A percentile compares a stretch with the other conserved stretches of the same genome.
These are phyloP conservation scores for Punica granatum DNA, from an alignment of 345 rosid species.

Conservation along the genomic window DNA sequence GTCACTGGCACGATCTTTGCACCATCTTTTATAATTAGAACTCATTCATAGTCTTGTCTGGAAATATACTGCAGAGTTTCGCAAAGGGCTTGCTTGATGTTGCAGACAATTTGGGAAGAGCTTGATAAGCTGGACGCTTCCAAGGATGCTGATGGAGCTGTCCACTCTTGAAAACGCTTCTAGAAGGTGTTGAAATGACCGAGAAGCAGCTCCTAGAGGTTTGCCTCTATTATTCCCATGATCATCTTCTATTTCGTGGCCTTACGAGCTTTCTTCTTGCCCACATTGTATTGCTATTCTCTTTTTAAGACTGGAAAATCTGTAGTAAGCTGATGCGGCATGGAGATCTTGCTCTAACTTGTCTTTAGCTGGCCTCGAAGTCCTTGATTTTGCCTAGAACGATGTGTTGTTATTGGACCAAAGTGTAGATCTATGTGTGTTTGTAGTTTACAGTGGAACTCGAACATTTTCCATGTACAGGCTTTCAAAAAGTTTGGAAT, in stretches of 20 bases:
- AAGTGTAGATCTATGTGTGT: neutral
- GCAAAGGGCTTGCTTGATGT: conserved; percentile 79
- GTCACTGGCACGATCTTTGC: neutral
- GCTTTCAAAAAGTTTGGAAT: conserved; percentile 69
- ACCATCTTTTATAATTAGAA: neutral
- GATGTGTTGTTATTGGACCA: neutral
- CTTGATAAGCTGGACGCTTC: conserved; percentile 66
- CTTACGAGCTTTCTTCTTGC: neutral
- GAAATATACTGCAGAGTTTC: conserved; percentile 49
- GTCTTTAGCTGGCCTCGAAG: neutral
- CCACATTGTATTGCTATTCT: neutral
- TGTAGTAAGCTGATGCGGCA: neutral
- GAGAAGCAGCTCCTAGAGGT: conserved; percentile 92
- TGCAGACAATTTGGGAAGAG: conserved; percentile 89
- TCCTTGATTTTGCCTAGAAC: neutral
- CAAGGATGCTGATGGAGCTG: conserved; percentile 50
- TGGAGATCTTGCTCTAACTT: neutral
- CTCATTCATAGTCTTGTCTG: neutral
- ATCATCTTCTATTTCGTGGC: neutral
- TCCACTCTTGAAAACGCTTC: conserved; percentile 63
- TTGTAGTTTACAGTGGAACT: neutral
- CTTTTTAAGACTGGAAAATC: too few species aligned
- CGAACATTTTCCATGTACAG: conserved; percentile 29
- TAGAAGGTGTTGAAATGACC: conserved; percentile 97
- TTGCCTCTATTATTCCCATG: neutral